Conservation (phyloP, 495 filamentous ascomycete species). For the Penicillium coffeae region DNA sequence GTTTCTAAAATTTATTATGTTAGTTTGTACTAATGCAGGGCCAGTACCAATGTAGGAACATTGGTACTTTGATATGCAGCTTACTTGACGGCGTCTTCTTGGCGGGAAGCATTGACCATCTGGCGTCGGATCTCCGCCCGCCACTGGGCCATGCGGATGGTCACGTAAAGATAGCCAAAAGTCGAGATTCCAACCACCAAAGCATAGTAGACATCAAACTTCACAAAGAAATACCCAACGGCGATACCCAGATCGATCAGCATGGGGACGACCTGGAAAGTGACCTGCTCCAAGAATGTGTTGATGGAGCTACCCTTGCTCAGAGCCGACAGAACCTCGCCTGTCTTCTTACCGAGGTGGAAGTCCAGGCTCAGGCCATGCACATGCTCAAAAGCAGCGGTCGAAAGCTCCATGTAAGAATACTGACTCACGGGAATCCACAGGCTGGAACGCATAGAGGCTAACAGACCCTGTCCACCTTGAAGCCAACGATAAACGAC, state of each 20-base stretch:
- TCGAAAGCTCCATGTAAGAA: slow-evolving; percentile 90
- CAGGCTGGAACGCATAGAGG: slow-evolving; percentile 72
- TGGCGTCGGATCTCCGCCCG: slow-evolving; percentile 82
- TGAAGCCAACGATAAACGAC: slow-evolving; percentile 82
- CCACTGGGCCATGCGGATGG: slow-evolving; percentile 92
- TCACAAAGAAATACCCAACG: slow-evolving; percentile 76
- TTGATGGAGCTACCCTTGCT: slow-evolving; percentile 97
- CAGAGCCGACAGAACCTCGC: slow-evolving; percentile 88
- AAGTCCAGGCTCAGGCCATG: slow-evolving; percentile 94
- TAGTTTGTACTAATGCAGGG: neutral
- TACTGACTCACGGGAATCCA: slow-evolving; percentile 98
- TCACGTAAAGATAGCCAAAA: slow-evolving; percentile 95
- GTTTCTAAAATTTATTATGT: slow-evolving; percentile 51
- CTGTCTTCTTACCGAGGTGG: slow-evolving; percentile 93
- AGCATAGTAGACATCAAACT: slow-evolving; percentile 87
- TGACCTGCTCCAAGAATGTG: slow-evolving; percentile 90
- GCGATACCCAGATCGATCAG: slow-evolving; percentile 84
- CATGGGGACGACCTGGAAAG: slow-evolving; percentile 94
- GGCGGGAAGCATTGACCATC: slow-evolving; percentile 90
- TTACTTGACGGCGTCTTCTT: slow-evolving; percentile 90
- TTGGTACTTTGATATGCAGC: slow-evolving; percentile 4
- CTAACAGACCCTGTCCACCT: slow-evolving; percentile 80
- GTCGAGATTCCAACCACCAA: slow-evolving; percentile 85
- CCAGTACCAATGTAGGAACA: neutral
- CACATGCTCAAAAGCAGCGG: slow-evolving; percentile 94